A percentile compares a stretch with the other conserved stretches of the same genome.
phyloP scores from a whole-genome alignment of 2,329 filamentous ascomycete species.

The Diaporthe ilicicola region DNA sequence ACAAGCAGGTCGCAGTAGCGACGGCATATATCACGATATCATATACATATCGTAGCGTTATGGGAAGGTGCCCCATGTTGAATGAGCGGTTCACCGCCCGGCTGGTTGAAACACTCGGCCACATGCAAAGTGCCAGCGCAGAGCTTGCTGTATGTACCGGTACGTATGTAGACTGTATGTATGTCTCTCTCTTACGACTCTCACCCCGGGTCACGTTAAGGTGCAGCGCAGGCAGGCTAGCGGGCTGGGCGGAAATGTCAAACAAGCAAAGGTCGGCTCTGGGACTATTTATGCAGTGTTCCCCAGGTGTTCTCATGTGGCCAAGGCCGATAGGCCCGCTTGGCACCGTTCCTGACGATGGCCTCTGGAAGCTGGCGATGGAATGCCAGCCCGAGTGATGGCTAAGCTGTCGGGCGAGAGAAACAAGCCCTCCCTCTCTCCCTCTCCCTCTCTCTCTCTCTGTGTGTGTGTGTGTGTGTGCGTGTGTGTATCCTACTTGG shows the following conservation, averaged over 20 bases:
- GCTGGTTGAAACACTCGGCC: background rate
- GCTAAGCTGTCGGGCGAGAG: background rate
- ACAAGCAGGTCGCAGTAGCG: background rate
- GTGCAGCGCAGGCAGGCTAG: background rate
- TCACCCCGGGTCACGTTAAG: background rate
- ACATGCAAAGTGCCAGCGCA: background rate
- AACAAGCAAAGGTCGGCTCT: slow-evolving; percentile 10
- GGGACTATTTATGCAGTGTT: slow-evolving; percentile 6
- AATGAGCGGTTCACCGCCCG: no score
- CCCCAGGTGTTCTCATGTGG: slow-evolving; percentile 2
- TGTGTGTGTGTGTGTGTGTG: no score
- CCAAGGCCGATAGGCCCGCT: slow-evolving; percentile 21
- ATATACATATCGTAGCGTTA: background rate
- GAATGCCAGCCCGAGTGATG: background rate
- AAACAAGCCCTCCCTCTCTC: background rate
- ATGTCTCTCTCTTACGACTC: background rate
- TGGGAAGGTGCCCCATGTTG: no score
- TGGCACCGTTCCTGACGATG: slow-evolving; percentile 21
- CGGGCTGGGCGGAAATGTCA: slow-evolving; percentile 10
- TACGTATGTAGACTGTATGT: no score
- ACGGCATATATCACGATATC: background rate
- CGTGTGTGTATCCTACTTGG: no score
- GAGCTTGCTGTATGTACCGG: background rate
- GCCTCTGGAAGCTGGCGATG: background rate
- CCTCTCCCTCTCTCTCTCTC: background rate